Percentiles rank a stretch among this genome's conserved stretches.
Conservation (phyloP, 768 basidiomycete genomes). For the Pisolithus marmoratus region DNA sequence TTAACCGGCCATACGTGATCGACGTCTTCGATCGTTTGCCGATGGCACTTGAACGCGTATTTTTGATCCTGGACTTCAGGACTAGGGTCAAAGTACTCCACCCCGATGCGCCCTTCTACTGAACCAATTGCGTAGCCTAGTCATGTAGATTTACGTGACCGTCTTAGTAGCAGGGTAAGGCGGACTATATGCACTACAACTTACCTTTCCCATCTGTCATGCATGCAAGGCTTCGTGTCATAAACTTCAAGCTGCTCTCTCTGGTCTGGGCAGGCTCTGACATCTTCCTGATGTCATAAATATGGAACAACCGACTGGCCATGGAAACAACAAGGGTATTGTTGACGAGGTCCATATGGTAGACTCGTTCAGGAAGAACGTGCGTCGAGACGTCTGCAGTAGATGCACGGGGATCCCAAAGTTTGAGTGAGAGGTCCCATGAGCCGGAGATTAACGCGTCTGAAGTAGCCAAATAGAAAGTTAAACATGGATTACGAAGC, state of each 20-base stretch:
- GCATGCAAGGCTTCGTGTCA: constrained; percentile 87
- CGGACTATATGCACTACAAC: constrained; percentile 6
- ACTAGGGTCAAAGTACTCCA: constrained; percentile 91
- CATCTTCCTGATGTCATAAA: constrained; percentile 84
- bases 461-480: constrained; percentile 20
- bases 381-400: constrained; percentile 52
- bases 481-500: background rate
- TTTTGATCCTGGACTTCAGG: constrained; percentile 70
- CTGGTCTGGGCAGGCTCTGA: constrained; percentile 66
- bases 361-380: constrained; percentile 76
- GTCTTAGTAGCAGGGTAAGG: background rate
- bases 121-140: constrained; percentile 89
- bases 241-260: constrained; percentile 92
- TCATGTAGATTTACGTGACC: background rate
- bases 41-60: constrained; percentile 93
- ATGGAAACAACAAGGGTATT: constrained; percentile 86
- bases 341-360: constrained; percentile 74
- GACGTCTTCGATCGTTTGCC: constrained; percentile 81
- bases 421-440: constrained; percentile 85
- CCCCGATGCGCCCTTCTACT: constrained; percentile 93
- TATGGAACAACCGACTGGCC: constrained; percentile 85
- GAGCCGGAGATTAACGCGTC: constrained; percentile 79
- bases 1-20: constrained; percentile 98
- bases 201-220: constrained; percentile 90
- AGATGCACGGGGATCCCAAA: constrained; percentile 77